Base-by-base conservation (phyloP, 169 alveolate species). In the Cyclospora cayetanensis region DNA sequence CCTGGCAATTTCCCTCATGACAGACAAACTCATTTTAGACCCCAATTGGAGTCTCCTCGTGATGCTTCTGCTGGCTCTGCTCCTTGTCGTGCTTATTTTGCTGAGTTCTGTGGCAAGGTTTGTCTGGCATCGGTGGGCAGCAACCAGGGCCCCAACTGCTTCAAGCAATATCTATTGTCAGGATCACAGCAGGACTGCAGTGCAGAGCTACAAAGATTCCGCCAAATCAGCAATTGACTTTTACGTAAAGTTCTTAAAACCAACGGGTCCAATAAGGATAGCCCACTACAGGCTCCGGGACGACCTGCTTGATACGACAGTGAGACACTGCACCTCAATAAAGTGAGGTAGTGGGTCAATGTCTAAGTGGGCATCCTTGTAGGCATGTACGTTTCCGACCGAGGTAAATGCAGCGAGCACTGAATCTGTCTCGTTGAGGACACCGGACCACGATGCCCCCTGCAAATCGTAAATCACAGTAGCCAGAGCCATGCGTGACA, bases 11-110 rank as follows among this genome's bases (percentile, higher is more conserved):
- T 80, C 90, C 25, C 90, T 80, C n/a, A 4, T 27, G 43, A 80
- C 90, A 15, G 53, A 12, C 53, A 52, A 39, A n/a, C 34, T 80
- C 50, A 20, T 80, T 2, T 63, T 80, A 7, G 90, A 80, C 29
- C 90, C 90, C 34, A 63, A 52, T 53, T 80, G 90, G 90, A 31
- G 27, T 42, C 90, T 80, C 41, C 90, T 80, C 25, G 90, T 53
- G 55, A 76, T 72, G 31, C 50, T 80, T 35, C 76, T 80, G 76
- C 60, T 80, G 42, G 90, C 76, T 7, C 55, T 80, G 70, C 52
- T 80, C 35, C 4, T 80, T 25, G 60, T 80, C 25, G 43, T 50
- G 31, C 60, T 80, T 43, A 7, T 80, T 35, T 76, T 80, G 29
- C 77, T 80, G 15, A 35, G 76, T 53, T 15, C 50, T 29, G 90